phyloP scores from a whole-genome alignment of 2,329 filamentous ascomycete species.

The Scytalidium lignicola region DNA sequence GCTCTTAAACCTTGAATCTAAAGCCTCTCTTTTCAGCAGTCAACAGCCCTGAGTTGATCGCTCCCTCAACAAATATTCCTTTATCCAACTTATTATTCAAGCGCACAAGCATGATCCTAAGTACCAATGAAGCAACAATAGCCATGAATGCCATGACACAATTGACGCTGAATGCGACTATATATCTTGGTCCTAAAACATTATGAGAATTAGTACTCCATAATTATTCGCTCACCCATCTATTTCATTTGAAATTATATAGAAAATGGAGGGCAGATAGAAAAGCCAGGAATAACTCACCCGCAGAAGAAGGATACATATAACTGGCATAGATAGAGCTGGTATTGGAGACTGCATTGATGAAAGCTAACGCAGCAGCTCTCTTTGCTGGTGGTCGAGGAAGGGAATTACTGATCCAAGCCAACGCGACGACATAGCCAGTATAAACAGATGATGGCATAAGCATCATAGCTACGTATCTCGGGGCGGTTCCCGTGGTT shows the following conservation, averaged over 20 bases:
- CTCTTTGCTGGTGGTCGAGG: constrained; percentile 62
- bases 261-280: constrained; percentile 17
- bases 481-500: constrained; percentile 53
- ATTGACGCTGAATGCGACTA: constrained; percentile 63
- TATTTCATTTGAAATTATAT: no score
- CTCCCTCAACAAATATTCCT: constrained; percentile 46
- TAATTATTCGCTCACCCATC: no score
- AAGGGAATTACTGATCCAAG: constrained; percentile 73
- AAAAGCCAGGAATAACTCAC: constrained; percentile 2
- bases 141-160: constrained; percentile 59
- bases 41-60: constrained; percentile 50
- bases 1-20: constrained; percentile 53
- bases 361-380: constrained; percentile 67
- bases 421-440: constrained; percentile 61
- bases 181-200: constrained; percentile 33
- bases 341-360: constrained; percentile 68
- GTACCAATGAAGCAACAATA: constrained; percentile 55
- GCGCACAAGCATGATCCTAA: constrained; percentile 57
- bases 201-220: neutral
- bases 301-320: constrained; percentile 52
- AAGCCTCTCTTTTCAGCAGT: constrained; percentile 57
- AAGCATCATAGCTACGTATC: constrained; percentile 68
- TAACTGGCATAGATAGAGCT: constrained; percentile 66
- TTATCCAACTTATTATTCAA: constrained; percentile 66
- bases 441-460: constrained; percentile 63